Base-by-base conservation (phyloP, 176 grass and related monocot genomes). In the Elymus sibiricus region DNA sequence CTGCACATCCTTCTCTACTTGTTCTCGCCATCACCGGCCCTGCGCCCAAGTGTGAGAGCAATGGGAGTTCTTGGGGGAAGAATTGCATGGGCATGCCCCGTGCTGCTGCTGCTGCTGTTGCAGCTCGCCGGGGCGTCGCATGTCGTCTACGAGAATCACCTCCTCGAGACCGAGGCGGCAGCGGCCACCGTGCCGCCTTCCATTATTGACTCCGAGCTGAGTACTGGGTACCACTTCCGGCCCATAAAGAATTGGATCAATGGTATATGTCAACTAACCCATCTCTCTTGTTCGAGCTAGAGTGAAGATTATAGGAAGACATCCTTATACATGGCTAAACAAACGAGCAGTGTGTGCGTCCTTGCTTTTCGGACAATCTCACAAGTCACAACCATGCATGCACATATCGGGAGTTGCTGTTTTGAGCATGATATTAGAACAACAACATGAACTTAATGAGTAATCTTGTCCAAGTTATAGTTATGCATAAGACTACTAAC, bases 241-340 rank as follows among this genome's bases (percentile, higher is more conserved):
- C 91, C 94, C 24, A 78, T 5, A 29, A 87, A 64, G 72, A 91
- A 95, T 61, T 95, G 94, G 91, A 91, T 95, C 79, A 95, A 95
- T 87, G 94, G 94, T 95, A 88, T 69, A 81, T 63, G 55, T 32
- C 24, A 72, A 21, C 31, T 55, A 65, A 19, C 29, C 28, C 12
- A 25, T 15, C 31, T 32, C 32, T 67, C 29, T 64, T n/a, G n/a
- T 28, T 46, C 81, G 22, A 38, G 47, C 19, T 78, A 71, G 62
- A 64, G 43, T 58, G 22, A 5, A 69, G 28, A 27, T 32, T 32
- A 32, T 32, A 37, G 17, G 42, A 3, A 11, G 40, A 15, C 43
- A 69, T 27, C 61, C 22, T 22, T 80, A 14, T 29, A 11, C 4
- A n/a, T 35, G 60, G 15, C 19, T 28, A 90, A 73, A 49, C 6